Base-by-base conservation (phyloP, 768 basidiomycete genomes). In the Crucibulum laeve region DNA sequence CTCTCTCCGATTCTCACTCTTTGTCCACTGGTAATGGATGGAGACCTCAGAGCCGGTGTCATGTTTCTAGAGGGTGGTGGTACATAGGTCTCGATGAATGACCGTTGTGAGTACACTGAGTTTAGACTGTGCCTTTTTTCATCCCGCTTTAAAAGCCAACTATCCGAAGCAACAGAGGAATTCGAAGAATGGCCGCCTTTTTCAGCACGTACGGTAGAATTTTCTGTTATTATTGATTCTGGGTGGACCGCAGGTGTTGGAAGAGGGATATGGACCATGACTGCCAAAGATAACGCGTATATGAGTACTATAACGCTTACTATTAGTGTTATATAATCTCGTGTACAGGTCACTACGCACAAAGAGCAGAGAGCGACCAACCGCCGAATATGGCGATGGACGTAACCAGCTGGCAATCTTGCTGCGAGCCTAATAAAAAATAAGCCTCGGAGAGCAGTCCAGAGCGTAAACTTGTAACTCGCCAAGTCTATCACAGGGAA, bases 401-500 rank as follows among this genome's bases (percentile, higher is more conserved):
- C 13, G 59, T 56, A 23, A 65, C 50, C 22, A 46, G 46, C 44
- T 57, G 59, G 46, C 71, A 71, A 24, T 52, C 53, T 13, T 54
- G 47, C 38, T 50, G 45, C 15, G 60, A 53, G 5, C 57, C 66
- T 65, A 21, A 3, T 36, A n/a, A 17, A 15, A 15, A 30, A 19
- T 22, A 38, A 15, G 10, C 33, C 30, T 36, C 10, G 19, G 10
- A 37, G 35, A n/a, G n/a, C n/a, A n/a, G n/a, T 37, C 14, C 19
- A 18, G 19, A n/a, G 35, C 19, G 10, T 37, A 10, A 37, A 30
- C 14, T 13, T 10, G 10, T 37, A 22, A 46, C 49, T 38, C 47
- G 67, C 67, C 63, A 19, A 64, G 52, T 36, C 60, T 62, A 28
- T 57, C 51, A 43, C 69, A 71, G 8, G 68, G 67, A 42, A 71